These are phyloP conservation scores for Pecoramyces ruminantium DNA, from an alignment of 192 early-diverging fungal genomes.

Conservation along the genomic window DNA sequence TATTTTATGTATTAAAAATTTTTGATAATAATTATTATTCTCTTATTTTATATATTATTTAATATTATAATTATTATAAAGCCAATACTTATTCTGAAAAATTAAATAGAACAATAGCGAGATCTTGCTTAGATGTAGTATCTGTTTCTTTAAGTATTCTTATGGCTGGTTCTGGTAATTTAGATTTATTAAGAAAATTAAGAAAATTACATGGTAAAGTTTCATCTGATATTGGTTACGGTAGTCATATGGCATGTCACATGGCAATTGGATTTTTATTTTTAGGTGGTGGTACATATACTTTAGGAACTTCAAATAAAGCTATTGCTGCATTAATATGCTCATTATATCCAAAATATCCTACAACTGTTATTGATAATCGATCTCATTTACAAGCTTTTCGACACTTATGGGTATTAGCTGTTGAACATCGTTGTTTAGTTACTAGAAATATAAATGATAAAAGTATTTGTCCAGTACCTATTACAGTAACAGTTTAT, in stretches of 20 bases:
- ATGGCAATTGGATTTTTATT: constrained; percentile 69
- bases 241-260: constrained; percentile 47
- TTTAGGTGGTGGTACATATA: constrained; percentile 47
- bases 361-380: constrained; percentile 28
- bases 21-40: too few species aligned
- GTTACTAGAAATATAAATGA: constrained; percentile 47
- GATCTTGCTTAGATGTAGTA: constrained; percentile 51
- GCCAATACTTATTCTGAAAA: constrained; percentile 32
- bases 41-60: too few species aligned
- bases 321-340: constrained; percentile 50
- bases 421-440: constrained; percentile 48
- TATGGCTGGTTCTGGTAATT: constrained; percentile 64
- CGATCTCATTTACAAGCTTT: constrained; percentile 52
- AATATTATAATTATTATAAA: too few species aligned
- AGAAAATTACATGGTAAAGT: constrained; percentile 27
- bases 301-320: constrained; percentile 40
- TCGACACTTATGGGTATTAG: constrained; percentile 66
- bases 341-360: constrained; percentile 46
- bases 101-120: constrained; percentile 40
- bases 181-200: constrained; percentile 37
- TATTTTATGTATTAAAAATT: too few species aligned
- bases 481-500: constrained; percentile 24
- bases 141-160: constrained; percentile 45
- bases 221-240: constrained; percentile 35
- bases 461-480: constrained; percentile 25